Evolutionary conservation across 2,329 filamentous ascomycete species (phyloP).

Genomic region (Graphiopsis chlorocephala): DNA sequence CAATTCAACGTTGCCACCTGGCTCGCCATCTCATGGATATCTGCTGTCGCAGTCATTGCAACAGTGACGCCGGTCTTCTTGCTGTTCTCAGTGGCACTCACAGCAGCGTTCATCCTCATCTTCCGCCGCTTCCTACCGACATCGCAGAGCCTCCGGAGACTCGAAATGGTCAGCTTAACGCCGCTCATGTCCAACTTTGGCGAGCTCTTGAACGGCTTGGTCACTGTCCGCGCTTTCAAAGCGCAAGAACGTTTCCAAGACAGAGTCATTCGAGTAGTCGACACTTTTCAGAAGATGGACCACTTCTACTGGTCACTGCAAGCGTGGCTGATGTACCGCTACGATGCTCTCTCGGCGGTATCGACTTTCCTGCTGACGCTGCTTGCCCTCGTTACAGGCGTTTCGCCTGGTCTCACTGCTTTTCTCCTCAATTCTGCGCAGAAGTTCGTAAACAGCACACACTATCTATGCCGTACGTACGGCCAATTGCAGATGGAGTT

Average conservation of each 20-base stretch:
- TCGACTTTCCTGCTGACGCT: conserved; percentile 72
- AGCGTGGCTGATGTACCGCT: conserved; percentile 78
- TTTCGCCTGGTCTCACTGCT: conserved; percentile 75
- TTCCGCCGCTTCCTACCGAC: conserved; percentile 77
- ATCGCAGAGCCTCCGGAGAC: conserved; percentile 75
- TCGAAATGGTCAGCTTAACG: conserved; percentile 86
- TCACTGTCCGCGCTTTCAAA: conserved; percentile 79
- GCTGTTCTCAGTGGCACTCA: conserved; percentile 66
- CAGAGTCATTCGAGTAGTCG: conserved; percentile 74
- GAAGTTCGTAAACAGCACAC: conserved; percentile 67
- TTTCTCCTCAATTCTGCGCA: conserved; percentile 75
- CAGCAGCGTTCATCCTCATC: conserved; percentile 65
- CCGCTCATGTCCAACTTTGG: conserved; percentile 92
- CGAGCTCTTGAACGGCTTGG: conserved; percentile 78
- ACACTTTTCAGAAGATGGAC: conserved; percentile 90
- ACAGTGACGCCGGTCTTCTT: conserved; percentile 76
- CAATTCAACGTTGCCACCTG: conserved; percentile 71
- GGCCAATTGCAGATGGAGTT: conserved; percentile 89
- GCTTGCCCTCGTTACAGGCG: conserved; percentile 70
- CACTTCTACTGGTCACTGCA: conserved; percentile 92
- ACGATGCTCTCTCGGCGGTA: conserved; percentile 67
- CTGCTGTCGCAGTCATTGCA: conserved; percentile 74
- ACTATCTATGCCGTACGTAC: conserved; percentile 73
- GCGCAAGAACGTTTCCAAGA: conserved; percentile 77
- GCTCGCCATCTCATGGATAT: conserved; percentile 66